These are phyloP conservation scores for Rhodocollybia butyracea DNA, from an alignment of 768 basidiomycete genomes.

Conservation along the genomic window DNA sequence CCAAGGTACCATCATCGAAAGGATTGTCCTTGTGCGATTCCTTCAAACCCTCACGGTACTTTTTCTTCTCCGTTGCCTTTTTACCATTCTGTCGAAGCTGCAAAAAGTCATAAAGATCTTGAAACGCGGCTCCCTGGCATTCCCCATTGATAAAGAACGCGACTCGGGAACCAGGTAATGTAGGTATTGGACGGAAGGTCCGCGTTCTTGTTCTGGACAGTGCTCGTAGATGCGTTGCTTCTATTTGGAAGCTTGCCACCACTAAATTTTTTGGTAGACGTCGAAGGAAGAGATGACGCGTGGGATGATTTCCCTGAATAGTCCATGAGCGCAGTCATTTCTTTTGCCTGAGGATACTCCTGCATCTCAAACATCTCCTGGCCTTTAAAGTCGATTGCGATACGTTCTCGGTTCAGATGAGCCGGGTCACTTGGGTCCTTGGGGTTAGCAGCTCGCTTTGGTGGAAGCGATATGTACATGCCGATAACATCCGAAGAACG, in stretches of 20 bases:
- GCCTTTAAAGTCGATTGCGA: constrained; percentile 94
- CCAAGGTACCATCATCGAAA: constrained; percentile 91
- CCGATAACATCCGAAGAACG: constrained; percentile 87
- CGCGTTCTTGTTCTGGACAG: constrained; percentile 26
- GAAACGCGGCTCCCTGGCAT: constrained; percentile 78
- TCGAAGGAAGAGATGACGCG: constrained; percentile 54
- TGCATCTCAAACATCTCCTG: constrained; percentile 94
- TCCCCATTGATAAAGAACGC: constrained; percentile 93
- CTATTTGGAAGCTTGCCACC: constrained; percentile 70
- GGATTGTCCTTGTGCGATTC: constrained; percentile 73
- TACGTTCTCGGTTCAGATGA: constrained; percentile 82
- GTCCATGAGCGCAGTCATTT: constrained; percentile 90
- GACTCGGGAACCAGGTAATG: constrained; percentile 66
- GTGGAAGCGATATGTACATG: constrained; percentile 88
- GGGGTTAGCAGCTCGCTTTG: constrained; percentile 50
- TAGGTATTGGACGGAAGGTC: constrained; percentile 64
- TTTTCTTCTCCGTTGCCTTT: constrained; percentile 50
- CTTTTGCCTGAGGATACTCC: constrained; percentile 85
- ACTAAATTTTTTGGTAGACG: constrained; percentile 59
- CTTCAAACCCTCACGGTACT: constrained; percentile 66
- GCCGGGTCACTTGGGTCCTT: constrained; percentile 78
- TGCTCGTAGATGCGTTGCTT: constrained; percentile 32
- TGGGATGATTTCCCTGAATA: constrained; percentile 58
- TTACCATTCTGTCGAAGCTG: constrained; percentile 71
- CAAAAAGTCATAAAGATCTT: constrained; percentile 86